Conservation (phyloP, 805 yeast genomes). For the Yamadazyma sp. region DNA sequence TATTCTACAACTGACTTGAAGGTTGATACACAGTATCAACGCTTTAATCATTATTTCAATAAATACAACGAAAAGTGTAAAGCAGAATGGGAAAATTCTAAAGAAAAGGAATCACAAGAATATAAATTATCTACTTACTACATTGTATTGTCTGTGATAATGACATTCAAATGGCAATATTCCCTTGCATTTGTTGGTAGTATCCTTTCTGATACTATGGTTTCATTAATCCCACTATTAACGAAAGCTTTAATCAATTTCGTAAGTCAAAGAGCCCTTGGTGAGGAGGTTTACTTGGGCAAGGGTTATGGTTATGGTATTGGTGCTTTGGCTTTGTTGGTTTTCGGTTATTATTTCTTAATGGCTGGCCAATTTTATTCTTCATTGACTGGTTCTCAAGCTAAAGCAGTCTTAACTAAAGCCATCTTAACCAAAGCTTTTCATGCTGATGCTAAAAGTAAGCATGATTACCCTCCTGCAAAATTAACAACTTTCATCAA, state of each 20-base stretch:
- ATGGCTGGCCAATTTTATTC: constrained; percentile 33
- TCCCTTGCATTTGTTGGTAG: background rate
- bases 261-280: constrained; percentile 26
- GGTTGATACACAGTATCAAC: constrained; percentile 27
- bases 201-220: background rate
- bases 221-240: constrained; percentile 31
- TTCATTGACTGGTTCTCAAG: constrained; percentile 15
- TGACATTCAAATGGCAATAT: background rate
- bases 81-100: background rate
- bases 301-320: constrained; percentile 39
- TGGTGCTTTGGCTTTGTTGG: constrained; percentile 37
- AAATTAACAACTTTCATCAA: constrained; percentile 73
- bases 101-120: background rate
- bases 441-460: constrained; percentile 52
- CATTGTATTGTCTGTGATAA: background rate
- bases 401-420: constrained; percentile 64
- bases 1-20: constrained; percentile 31
- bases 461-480: constrained; percentile 60
- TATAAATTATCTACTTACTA: background rate
- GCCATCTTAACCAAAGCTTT: constrained; percentile 68
- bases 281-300: constrained; percentile 23
- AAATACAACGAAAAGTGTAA: background rate
- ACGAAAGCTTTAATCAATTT: constrained; percentile 31
- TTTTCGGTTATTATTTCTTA: constrained; percentile 23
- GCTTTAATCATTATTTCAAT: constrained; percentile 7